phyloP scores from a whole-genome alignment of 2,329 filamentous ascomycete species.

The Akanthomyces dipterigenus region DNA sequence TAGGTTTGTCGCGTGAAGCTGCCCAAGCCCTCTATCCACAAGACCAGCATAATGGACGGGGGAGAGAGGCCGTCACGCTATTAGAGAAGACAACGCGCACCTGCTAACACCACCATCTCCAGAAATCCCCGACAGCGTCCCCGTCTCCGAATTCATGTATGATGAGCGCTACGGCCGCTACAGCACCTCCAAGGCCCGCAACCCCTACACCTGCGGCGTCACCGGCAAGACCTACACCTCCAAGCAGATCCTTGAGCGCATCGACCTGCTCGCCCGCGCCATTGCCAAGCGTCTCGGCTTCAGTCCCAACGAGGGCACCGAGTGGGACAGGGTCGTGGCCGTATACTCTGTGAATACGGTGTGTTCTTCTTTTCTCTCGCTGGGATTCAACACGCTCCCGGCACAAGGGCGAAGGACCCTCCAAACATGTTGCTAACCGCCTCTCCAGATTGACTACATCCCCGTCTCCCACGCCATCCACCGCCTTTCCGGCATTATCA shows the following conservation, averaged over 20 bases:
- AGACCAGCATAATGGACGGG: too few relatives aligned
- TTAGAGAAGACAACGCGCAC: neutral
- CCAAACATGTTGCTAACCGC: neutral
- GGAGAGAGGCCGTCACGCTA: too few relatives aligned
- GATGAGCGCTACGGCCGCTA: conserved; percentile 63
- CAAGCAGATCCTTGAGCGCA: conserved; percentile 56
- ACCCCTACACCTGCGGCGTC: conserved; percentile 72
- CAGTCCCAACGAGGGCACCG: conserved; percentile 60
- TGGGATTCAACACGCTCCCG: too few relatives aligned
- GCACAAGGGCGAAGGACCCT: too few relatives aligned
- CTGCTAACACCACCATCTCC: conserved; percentile 10
- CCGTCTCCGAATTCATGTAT: conserved; percentile 71
- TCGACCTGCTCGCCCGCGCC: conserved; percentile 60
- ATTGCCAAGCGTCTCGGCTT: conserved; percentile 67
- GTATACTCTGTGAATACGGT: conserved; percentile 79
- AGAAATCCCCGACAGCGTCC: conserved; percentile 65
- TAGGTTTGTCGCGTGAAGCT: conserved; percentile 21
- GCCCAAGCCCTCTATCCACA: too few relatives aligned
- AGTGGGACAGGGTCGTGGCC: conserved; percentile 75
- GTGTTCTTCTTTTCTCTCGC: conserved; percentile 22
- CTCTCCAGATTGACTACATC: conserved; percentile 63
- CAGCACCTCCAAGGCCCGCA: conserved; percentile 54
- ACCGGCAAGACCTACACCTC: conserved; percentile 61
- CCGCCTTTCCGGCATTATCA: conserved; percentile 65
- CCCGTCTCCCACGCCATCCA: conserved; percentile 69